Conservation (phyloP, 768 basidiomycete genomes). For the Astraeus odoratus region DNA sequence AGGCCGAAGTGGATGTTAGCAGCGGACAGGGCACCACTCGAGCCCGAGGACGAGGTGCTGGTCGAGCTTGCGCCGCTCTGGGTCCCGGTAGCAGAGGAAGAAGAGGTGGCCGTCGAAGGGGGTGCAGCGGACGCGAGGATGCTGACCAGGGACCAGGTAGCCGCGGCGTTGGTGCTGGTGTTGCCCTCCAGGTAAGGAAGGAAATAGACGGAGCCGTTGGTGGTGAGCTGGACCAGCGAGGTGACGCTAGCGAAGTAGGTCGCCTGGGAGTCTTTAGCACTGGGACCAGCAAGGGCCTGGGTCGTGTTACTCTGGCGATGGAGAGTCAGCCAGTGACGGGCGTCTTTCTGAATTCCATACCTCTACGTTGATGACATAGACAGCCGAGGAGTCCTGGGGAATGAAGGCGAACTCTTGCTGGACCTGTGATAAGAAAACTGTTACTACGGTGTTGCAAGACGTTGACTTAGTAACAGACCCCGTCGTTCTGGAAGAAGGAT, state of each 20-base stretch:
- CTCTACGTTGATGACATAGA: constrained; percentile 71
- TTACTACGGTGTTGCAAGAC: neutral
- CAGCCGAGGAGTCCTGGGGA: constrained; percentile 62
- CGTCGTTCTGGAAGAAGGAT: constrained; percentile 55
- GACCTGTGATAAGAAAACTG: constrained; percentile 33
- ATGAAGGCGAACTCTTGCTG: constrained; percentile 75
- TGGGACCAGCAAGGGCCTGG: constrained; percentile 50
- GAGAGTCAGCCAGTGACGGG: neutral
- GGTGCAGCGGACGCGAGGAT: constrained; percentile 41
- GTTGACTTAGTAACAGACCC: no score
- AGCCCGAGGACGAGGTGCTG: constrained; percentile 5
- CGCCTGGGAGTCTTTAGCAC: constrained; percentile 50
- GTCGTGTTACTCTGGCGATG: constrained; percentile 57
- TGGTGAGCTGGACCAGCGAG: constrained; percentile 63
- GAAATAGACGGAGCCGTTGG: constrained; percentile 52
- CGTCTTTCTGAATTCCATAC: constrained; percentile 23
- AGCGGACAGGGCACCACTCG: constrained; percentile 8
- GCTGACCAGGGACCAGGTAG: constrained; percentile 43
- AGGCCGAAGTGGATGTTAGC: constrained; percentile 12
- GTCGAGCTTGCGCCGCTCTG: constrained; percentile 10
- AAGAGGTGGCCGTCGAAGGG: constrained; percentile 18
- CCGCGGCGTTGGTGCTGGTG: constrained; percentile 34
- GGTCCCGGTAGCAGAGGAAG: constrained; percentile 15
- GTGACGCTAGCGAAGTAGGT: constrained; percentile 57
- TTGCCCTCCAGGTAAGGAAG: constrained; percentile 49